Evolutionary conservation across 1,284 basidiomycete species (phyloP), one percentile per base, ranked within the genome.

Genomic region (Macrocystidia cucumis): DNA sequence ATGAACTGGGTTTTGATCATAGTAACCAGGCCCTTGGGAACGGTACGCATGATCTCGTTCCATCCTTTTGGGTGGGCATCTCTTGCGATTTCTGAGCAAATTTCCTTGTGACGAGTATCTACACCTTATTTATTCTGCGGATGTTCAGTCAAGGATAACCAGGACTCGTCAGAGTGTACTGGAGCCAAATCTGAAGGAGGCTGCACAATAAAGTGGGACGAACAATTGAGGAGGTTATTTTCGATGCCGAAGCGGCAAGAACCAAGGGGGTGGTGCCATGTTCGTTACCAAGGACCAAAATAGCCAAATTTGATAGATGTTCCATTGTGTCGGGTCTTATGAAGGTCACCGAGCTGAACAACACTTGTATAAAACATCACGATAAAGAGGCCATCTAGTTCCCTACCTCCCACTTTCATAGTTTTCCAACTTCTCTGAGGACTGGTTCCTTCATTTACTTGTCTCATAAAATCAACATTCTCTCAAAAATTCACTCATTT

Each of bases 371-470:
- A 24, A 24, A 13, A 24, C 14, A 20, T 18, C 24, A 17, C 20
- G 32, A 16, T n/a, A n/a, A n/a, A 20, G 11, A 13, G 4, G 16
- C 12, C 21, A 16, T 30, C 21, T 14, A 21, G 13, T 13, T 19
- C 27, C 12, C 26, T 29, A 29, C 3, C 28, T 13, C 17, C 5
- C 19, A 16, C 17, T 37, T 41, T 39, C 37, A 19, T 38, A 16
- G 25, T 28, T 13, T 37, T 12, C 21, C 17, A 21, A 28, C 24
- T 30, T 35, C 32, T 11, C 41, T 44, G 40, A 54, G 57, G 57
- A 59, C 57, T 43, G 55, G 57, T 55, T 56, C 55, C 55, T 46
- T 34, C 24, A 29, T 16, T 37, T 35, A 34, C 31, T 33, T 41
- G 35, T 39, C 17, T 27, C 38, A n/a, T n/a, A n/a, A n/a, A n/a